These are phyloP conservation scores for Phytophthora hybrid DNA, from an alignment of 352 stramenopile genomes.

Conservation along the genomic window DNA sequence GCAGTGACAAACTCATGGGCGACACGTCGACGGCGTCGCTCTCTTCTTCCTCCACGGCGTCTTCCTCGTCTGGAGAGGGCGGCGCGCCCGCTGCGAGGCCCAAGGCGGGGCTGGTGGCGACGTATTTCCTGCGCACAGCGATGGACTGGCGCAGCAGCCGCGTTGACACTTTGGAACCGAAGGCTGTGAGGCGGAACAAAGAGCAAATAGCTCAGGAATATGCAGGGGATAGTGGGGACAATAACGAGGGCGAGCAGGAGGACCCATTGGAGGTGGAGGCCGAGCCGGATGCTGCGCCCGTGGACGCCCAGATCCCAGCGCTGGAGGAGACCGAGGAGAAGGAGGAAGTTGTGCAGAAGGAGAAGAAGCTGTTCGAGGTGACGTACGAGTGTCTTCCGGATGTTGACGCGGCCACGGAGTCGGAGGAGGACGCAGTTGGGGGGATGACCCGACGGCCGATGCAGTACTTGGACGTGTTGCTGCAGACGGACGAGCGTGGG, in stretches of 20 bases:
- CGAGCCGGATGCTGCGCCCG: constrained; percentile 15
- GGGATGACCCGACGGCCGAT: constrained; percentile 11
- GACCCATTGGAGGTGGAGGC: constrained; percentile 24
- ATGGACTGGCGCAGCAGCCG: constrained; percentile 35
- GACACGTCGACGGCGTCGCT: neutral
- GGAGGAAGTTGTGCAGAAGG: neutral
- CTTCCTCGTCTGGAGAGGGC: constrained; percentile 6
- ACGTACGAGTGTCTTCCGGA: constrained; percentile 30
- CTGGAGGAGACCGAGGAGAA: neutral
- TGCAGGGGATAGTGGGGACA: neutral
- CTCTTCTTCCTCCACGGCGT: constrained; percentile 11
- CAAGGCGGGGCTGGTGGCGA: constrained; percentile 41
- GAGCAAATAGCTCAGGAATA: neutral
- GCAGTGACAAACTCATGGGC: neutral
- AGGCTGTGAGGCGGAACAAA: neutral
- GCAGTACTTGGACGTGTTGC: constrained; percentile 56
- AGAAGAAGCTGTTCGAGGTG: constrained; percentile 25
- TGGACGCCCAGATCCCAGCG: neutral
- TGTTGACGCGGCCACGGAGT: constrained; percentile 1
- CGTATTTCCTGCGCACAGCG: constrained; percentile 51
- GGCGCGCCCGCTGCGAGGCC: constrained; percentile 1
- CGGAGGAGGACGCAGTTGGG: neutral
- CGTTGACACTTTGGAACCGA: constrained; percentile 1
- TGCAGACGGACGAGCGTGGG: constrained; percentile 54
- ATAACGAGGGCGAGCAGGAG: neutral